These are phyloP conservation scores for Euptelea pleiosperma DNA, from an alignment of 164 flowering plant species.

Conservation along the genomic window DNA sequence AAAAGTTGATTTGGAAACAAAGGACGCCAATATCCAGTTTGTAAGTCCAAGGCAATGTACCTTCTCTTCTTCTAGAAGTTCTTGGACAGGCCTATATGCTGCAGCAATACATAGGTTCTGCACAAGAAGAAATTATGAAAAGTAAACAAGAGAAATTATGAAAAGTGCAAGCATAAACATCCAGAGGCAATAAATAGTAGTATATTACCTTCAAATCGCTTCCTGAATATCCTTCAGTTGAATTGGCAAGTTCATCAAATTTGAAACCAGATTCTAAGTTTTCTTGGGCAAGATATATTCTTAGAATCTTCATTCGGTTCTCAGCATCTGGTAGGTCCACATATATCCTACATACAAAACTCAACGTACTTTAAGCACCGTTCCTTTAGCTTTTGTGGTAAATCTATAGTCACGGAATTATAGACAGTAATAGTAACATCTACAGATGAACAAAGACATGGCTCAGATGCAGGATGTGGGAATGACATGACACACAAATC, in stretches of 20 bases:
- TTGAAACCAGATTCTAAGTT: conserved; percentile 56
- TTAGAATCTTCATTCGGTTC: conserved; percentile 82
- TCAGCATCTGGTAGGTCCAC: conserved; percentile 91
- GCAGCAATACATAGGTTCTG: conserved; percentile 98
- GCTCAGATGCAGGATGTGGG: too few relatives aligned
- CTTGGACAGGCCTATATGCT: conserved; percentile 95
- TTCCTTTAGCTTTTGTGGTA: neutral
- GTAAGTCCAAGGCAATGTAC: conserved; percentile 19
- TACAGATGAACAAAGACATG: too few relatives aligned
- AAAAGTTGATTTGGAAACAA: neutral
- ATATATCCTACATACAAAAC: conserved; percentile 59
- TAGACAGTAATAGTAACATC: too few relatives aligned
- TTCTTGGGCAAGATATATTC: conserved; percentile 73
- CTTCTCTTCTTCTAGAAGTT: conserved; percentile 72
- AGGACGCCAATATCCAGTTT: neutral
- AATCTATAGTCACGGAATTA: too few relatives aligned
- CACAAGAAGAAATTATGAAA: conserved; percentile 17
- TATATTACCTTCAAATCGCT: conserved; percentile 86
- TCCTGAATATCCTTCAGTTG: conserved; percentile 96
- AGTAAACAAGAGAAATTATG: neutral
- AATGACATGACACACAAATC: too few relatives aligned
- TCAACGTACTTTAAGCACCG: conserved; percentile 6
- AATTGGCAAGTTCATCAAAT: conserved; percentile 71
- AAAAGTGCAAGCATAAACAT: conserved; percentile 5
- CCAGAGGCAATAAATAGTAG: neutral